A percentile compares a stretch with the other conserved stretches of the same genome.
These are phyloP conservation scores for Trypanosoma cruzi DNA, from an alignment of 208 protist genomes.

Conservation along the genomic window DNA sequence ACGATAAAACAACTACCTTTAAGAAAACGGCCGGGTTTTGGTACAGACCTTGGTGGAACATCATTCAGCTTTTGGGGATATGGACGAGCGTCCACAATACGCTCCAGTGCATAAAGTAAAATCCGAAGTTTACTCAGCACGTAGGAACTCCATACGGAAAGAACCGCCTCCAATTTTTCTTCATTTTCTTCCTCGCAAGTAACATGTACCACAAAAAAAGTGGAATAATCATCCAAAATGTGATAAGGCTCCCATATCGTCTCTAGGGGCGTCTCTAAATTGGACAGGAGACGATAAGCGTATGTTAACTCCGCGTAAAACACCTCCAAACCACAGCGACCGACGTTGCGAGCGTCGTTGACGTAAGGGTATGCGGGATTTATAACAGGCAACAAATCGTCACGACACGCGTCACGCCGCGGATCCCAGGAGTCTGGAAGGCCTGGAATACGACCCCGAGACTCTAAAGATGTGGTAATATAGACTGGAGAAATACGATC, in stretches of 20 bases:
- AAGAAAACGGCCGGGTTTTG: neutral
- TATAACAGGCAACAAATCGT: constrained; percentile 95
- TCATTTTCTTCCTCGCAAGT: constrained; percentile 22
- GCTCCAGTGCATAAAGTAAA: constrained; percentile 78
- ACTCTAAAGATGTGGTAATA: constrained; percentile 44
- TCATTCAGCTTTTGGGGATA: constrained; percentile 37
- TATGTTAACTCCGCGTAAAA: constrained; percentile 70
- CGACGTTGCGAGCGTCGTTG: constrained; percentile 94
- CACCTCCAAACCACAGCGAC: constrained; percentile 59
- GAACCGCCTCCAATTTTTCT: constrained; percentile 28
- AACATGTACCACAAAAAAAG: constrained; percentile 67
- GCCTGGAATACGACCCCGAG: constrained; percentile 41
- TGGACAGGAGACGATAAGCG: constrained; percentile 38
- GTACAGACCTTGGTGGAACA: constrained; percentile 3
- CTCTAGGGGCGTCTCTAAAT: constrained; percentile 18
- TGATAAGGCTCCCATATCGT: constrained; percentile 52
- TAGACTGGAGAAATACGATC: constrained; percentile 60
- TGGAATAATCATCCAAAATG: constrained; percentile 38
- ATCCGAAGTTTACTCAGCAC: constrained; percentile 78
- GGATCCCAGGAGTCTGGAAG: constrained; percentile 67
- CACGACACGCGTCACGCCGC: constrained; percentile 28
- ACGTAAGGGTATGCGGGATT: constrained; percentile 97
- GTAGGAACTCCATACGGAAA: constrained; percentile 70
- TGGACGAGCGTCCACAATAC: constrained; percentile 61
- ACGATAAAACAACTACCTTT: constrained; percentile 21